Conservation (phyloP, 225 moss, liverwort and hornwort genomes). For the Bryum argenteum region DNA sequence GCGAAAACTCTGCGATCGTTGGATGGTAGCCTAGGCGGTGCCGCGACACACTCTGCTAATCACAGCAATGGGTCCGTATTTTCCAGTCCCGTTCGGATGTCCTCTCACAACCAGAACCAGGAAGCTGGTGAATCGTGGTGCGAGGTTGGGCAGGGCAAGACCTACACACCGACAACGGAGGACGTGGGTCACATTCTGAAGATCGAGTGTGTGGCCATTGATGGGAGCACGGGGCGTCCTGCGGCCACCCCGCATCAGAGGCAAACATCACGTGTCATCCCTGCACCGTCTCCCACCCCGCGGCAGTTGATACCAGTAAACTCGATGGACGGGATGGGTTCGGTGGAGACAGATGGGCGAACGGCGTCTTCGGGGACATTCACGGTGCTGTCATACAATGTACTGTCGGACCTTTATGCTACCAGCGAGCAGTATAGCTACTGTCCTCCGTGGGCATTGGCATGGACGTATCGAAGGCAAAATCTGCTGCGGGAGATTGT, state of each 20-base stretch:
- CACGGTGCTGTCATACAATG: conserved; percentile 95
- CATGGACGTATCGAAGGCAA: conserved; percentile 94
- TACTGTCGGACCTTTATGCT: conserved; percentile 92
- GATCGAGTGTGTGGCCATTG: conserved; percentile 90
- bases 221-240: conserved; percentile 73
- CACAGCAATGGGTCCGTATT: conserved; percentile 58
- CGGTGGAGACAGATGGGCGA: conserved; percentile 76
- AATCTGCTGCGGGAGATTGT: conserved; percentile 87
- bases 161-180: conserved; percentile 87
- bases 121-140: conserved; percentile 90
- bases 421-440: conserved; percentile 96
- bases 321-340: conserved; percentile 60
- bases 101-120: conserved; percentile 54
- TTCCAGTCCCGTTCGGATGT: conserved; percentile 78
- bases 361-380: conserved; percentile 78
- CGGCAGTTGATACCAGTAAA: conserved; percentile 80
- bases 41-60: conserved; percentile 35
- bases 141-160: conserved; percentile 93
- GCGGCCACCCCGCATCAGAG: conserved; percentile 75
- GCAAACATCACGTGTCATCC: conserved; percentile 90
- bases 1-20: conserved; percentile 47
- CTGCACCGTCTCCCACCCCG: conserved; percentile 93
- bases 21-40: conserved; percentile 50
- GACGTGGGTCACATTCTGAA: conserved; percentile 97
- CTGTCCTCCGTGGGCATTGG: conserved; percentile 99